phyloP scores from a whole-genome alignment of 768 basidiomycete species.

The Hypholoma sublateritium region DNA sequence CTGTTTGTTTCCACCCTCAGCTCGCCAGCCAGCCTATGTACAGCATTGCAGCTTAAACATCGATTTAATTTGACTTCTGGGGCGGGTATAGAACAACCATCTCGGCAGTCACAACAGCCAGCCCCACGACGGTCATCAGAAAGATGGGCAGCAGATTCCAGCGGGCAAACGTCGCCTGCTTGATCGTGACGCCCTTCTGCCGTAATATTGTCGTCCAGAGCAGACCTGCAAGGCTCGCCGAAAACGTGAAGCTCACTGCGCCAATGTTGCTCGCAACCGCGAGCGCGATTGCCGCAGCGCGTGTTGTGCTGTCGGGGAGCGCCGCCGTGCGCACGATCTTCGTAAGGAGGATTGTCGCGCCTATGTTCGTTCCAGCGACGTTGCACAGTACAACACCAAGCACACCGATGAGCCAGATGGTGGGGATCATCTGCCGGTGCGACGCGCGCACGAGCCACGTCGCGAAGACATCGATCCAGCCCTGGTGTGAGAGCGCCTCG shows the following conservation, averaged over 20 bases:
- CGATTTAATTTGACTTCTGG: no score
- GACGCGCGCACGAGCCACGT: constrained; percentile 57
- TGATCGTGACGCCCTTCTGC: constrained; percentile 68
- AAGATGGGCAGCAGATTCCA: constrained; percentile 72
- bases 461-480: constrained; percentile 88
- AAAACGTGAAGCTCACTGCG: constrained; percentile 87
- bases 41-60: no score
- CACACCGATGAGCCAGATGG: constrained; percentile 68
- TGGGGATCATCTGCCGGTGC: constrained; percentile 40
- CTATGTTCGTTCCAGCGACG: constrained; percentile 87
- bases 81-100: constrained; percentile 48
- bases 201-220: constrained; percentile 76
- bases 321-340: constrained; percentile 60
- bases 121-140: constrained; percentile 63
- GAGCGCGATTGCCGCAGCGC: constrained; percentile 68
- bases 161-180: constrained; percentile 61
- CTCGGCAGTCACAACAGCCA: constrained; percentile 74
- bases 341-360: constrained; percentile 86
- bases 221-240: constrained; percentile 84
- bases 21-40: no score
- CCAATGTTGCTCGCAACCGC: constrained; percentile 90
- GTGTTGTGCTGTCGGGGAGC: constrained; percentile 33
- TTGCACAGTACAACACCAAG: constrained; percentile 78
- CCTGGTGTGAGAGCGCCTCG: constrained; percentile 74
- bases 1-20: no score